A percentile compares a stretch with the other conserved stretches of the same genome.
These are phyloP conservation scores for Tolypocladium tropicale DNA, from an alignment of 2,329 filamentous ascomycete species.

Conservation along the genomic window DNA sequence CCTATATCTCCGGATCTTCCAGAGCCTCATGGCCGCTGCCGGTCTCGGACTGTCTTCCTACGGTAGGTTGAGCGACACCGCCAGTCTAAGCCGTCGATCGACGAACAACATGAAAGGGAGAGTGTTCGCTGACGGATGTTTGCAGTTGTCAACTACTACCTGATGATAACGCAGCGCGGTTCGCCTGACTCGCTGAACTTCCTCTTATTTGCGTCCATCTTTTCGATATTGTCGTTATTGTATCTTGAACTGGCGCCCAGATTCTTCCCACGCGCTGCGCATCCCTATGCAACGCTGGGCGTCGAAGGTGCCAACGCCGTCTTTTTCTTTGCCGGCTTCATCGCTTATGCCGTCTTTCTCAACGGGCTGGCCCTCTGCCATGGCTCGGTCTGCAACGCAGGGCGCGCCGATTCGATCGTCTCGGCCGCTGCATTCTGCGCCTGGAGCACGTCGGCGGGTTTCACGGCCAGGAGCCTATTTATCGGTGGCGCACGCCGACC, in stretches of 20 bases:
- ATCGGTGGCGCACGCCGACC: constrained; percentile 23
- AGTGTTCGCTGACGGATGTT: neutral
- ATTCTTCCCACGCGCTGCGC: constrained; percentile 31
- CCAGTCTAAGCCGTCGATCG: no score
- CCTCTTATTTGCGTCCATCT: constrained; percentile 42
- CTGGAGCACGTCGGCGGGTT: constrained; percentile 39
- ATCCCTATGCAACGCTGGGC: constrained; percentile 37
- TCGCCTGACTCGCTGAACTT: constrained; percentile 50
- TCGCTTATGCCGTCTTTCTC: constrained; percentile 48
- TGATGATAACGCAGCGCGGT: constrained; percentile 39
- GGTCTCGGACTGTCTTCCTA: constrained; percentile 10
- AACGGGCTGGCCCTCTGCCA: constrained; percentile 44
- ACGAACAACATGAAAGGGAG: no score
- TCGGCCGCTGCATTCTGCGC: constrained; percentile 41
- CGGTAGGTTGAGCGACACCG: constrained; percentile 7
- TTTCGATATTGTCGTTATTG: constrained; percentile 42
- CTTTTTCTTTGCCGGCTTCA: constrained; percentile 50
- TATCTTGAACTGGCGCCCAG: constrained; percentile 42
- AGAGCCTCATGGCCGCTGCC: constrained; percentile 8
- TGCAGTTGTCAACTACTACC: constrained; percentile 52
- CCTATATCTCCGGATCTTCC: constrained; percentile 7
- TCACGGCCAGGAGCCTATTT: constrained; percentile 38
- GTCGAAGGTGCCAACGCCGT: constrained; percentile 42
- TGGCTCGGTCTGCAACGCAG: constrained; percentile 45
- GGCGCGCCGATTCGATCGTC: constrained; percentile 43